Evolutionary conservation across 164 flowering plant genomes (phyloP), one percentile per base, ranked within the genome.

Genomic region (Cinnamomum micranthum): DNA sequence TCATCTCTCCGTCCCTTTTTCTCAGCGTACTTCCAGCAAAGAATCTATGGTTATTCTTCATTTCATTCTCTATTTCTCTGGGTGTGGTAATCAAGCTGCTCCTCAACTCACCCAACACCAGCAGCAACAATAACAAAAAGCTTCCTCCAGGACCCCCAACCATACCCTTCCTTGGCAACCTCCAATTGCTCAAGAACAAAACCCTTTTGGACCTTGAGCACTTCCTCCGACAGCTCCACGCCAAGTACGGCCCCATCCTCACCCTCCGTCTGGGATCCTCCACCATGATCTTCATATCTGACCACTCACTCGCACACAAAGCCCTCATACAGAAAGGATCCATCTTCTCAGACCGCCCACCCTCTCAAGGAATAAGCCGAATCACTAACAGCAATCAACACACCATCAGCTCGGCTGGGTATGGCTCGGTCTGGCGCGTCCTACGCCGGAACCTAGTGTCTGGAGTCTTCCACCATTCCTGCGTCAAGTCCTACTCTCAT

Each of bases 351-450:
- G 83, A 77, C 47, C 87, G 90, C 20, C 86, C 87, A 0, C 76
- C 77, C 3, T 70, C 77, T 1, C 52, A 73, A 2, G 67, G 19
- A 1, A 11, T 76, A 20, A 4, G 27, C 47, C 62, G 63, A n/a
- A 1, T 84, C 66, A 1, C 77, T 5, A 65, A 6, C 50, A 71
- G 80, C 52, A 73, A 77, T 74, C 80, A 77, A n/a, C 83, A 68
- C 25, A 84, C 50, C 70, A 72, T 87, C 64, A 80, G 64, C 69
- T 71, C 85, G 7, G 80, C 87, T 28, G 11, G 52, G 4, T 84
- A 85, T 51, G 88, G 90, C 24, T 82, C 86, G 0, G 78, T 86
- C 52, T 86, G 88, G 88, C 81, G 85, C 0, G 52, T 73, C 33
- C 75, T 85, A 28, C 84, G 89, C 55, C 84, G 86, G 2, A 87